phyloP scores from a whole-genome alignment of 306 rosid species.

The Alnus glutinosa region DNA sequence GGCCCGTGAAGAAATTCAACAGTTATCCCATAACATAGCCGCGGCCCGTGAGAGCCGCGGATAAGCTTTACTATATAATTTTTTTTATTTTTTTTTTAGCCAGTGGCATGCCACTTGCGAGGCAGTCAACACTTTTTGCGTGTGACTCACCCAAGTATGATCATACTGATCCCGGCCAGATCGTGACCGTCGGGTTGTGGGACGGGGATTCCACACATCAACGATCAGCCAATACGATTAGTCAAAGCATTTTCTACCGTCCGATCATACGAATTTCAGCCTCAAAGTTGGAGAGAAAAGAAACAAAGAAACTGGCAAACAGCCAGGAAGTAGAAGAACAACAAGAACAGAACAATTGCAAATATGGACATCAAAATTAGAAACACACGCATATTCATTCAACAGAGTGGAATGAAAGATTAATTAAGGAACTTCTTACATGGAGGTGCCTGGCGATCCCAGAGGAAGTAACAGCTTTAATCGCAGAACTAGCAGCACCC shows the following conservation, averaged over 20 bases:
- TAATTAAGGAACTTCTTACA: conserved; percentile 28
- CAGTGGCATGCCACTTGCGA: not conserved
- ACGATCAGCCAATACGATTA: not conserved
- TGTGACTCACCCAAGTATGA: not conserved
- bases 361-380: too few relatives aligned
- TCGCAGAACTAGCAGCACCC: conserved; percentile 48
- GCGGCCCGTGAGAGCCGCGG: too few relatives aligned
- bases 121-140: not conserved
- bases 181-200: not conserved
- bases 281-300: not conserved
- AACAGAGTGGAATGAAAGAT: too few relatives aligned
- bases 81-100: not conserved
- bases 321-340: too few relatives aligned
- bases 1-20: too few relatives aligned
- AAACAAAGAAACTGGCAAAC: not conserved
- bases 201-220: not conserved
- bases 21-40: too few relatives aligned
- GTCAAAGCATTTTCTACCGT: not conserved
- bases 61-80: too few relatives aligned
- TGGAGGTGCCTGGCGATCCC: conserved; percentile 44
- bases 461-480: conserved; percentile 46
- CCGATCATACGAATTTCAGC: not conserved
- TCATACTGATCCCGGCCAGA: not conserved
- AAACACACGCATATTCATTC: too few relatives aligned
- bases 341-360: too few relatives aligned